Conservation (phyloP, 345 rosid species). For the Salix brachista region DNA sequence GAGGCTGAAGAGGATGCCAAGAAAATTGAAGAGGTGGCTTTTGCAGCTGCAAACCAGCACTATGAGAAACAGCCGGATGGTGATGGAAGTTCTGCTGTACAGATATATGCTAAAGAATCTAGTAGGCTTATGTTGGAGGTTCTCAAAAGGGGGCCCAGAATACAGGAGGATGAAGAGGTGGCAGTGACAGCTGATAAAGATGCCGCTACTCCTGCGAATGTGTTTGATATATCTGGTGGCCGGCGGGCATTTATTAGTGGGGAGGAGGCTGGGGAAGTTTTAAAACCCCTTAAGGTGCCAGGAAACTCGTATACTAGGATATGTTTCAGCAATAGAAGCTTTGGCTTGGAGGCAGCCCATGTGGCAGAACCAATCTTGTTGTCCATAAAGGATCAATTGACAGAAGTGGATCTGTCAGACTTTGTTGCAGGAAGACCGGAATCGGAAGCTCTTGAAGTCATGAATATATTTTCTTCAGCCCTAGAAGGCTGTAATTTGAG, state of each 20-base stretch:
- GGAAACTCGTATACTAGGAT: slow-evolving; percentile 71
- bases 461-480: slow-evolving; percentile 67
- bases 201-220: slow-evolving; percentile 26
- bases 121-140: slow-evolving; percentile 81
- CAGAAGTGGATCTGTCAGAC: slow-evolving; percentile 82
- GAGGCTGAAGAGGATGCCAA: slow-evolving; percentile 75
- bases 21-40: slow-evolving; percentile 67
- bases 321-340: slow-evolving; percentile 89
- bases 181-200: slow-evolving; percentile 14
- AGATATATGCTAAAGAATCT: slow-evolving; percentile 90
- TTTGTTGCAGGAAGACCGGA: slow-evolving; percentile 90
- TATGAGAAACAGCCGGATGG: slow-evolving; percentile 91
- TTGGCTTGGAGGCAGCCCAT: slow-evolving; percentile 73
- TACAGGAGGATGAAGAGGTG: slow-evolving; percentile 35
- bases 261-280: slow-evolving; percentile 72
- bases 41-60: slow-evolving; percentile 55
- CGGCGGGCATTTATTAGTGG: slow-evolving; percentile 67
- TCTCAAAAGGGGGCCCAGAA: slow-evolving; percentile 63
- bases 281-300: slow-evolving; percentile 65
- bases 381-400: slow-evolving; percentile 64
- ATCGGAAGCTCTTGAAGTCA: slow-evolving; percentile 86
- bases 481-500: slow-evolving; percentile 64
- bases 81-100: slow-evolving; percentile 89
- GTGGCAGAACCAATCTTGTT: slow-evolving; percentile 71
- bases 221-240: slow-evolving; percentile 81